A percentile compares a stretch with the other conserved stretches of the same genome.
phyloP scores from a whole-genome alignment of 192 early-diverging fungal species.

The Obelidium mucronatum region DNA sequence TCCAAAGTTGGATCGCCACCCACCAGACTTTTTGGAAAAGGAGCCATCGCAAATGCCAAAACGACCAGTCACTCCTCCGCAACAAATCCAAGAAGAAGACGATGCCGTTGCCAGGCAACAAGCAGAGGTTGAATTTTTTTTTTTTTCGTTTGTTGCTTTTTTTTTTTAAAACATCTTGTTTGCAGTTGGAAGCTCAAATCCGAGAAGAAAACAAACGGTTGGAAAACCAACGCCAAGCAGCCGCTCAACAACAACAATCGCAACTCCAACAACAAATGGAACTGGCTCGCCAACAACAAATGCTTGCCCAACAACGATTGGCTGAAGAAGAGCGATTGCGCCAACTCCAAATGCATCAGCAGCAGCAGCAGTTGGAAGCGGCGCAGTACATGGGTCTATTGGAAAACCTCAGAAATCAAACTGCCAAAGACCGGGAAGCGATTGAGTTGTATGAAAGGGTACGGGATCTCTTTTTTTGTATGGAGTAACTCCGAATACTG shows the following conservation, averaged over 20 bases:
- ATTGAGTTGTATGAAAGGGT: slow-evolving; percentile 82
- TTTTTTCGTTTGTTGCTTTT: background rate
- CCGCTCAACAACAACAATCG: slow-evolving; percentile 68
- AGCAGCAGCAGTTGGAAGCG: slow-evolving; percentile 71
- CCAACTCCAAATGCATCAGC: slow-evolving; percentile 72
- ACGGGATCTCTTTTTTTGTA: too few species aligned
- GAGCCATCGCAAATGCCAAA: slow-evolving; percentile 69
- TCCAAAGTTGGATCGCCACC: slow-evolving; percentile 81
- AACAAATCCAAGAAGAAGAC: slow-evolving; percentile 63
- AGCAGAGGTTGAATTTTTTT: slow-evolving; percentile 40
- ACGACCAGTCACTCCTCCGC: slow-evolving; percentile 47
- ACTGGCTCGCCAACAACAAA: slow-evolving; percentile 76
- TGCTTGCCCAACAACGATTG: slow-evolving; percentile 78
- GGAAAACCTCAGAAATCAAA: slow-evolving; percentile 78
- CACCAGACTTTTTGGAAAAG: slow-evolving; percentile 83
- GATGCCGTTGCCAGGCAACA: slow-evolving; percentile 61
- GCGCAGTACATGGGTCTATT: slow-evolving; percentile 81
- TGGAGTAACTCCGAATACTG: too few species aligned
- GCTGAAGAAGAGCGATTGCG: slow-evolving; percentile 73
- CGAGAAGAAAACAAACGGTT: slow-evolving; percentile 35
- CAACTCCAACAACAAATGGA: slow-evolving; percentile 66
- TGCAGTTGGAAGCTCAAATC: slow-evolving; percentile 40
- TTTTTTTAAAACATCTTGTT: slow-evolving; percentile 37
- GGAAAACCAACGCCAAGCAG: slow-evolving; percentile 42
- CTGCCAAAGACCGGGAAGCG: slow-evolving; percentile 82